Evolutionary conservation across 73 alveolate species (phyloP).

Genomic region (Paramecium pentaurelia): DNA sequence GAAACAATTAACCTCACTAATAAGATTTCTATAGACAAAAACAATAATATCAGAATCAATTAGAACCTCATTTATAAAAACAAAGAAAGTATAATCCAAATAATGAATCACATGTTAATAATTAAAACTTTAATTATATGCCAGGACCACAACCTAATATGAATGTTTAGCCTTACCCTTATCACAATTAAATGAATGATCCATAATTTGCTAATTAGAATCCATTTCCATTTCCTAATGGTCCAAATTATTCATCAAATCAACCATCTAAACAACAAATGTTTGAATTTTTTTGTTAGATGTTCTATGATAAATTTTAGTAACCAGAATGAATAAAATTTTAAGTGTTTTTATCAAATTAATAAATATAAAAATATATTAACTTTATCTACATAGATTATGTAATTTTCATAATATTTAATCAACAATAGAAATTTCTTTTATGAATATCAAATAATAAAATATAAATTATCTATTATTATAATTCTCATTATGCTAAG

Average conservation of each 20-base stretch:
- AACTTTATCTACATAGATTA: background rate
- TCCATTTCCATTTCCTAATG: background rate
- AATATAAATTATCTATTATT: background rate
- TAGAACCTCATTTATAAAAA: background rate
- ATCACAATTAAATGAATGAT: background rate
- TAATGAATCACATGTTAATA: background rate
- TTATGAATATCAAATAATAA: background rate
- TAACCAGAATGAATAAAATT: background rate
- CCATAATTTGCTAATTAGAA: background rate
- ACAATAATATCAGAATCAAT: background rate
- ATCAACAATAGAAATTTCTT: background rate
- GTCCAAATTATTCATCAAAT: background rate
- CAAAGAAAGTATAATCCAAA: background rate
- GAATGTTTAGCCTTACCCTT: background rate
- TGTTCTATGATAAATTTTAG: background rate
- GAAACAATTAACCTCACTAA: background rate
- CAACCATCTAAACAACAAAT: background rate
- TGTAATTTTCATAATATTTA: background rate
- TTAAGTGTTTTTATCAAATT: background rate
- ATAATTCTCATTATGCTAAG: background rate
- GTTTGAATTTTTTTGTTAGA: background rate
- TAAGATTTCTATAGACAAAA: background rate
- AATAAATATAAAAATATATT: background rate
- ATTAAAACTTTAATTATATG: background rate
- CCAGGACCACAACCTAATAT: background rate